phyloP scores from a whole-genome alignment of 2,329 filamentous ascomycete genomes.

The Colletotrichum sp. region DNA sequence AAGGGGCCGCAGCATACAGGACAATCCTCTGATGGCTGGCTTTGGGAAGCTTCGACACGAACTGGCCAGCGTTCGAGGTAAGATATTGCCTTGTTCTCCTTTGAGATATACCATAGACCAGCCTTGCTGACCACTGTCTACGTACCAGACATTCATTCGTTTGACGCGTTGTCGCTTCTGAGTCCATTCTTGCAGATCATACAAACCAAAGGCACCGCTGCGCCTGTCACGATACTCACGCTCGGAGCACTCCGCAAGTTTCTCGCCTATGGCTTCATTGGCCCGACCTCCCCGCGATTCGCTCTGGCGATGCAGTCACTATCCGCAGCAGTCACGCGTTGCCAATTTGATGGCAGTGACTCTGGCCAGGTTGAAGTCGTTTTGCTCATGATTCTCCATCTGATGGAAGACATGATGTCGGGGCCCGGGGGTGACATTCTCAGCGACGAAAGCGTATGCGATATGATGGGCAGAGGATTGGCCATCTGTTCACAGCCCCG shows the following conservation, averaged over 20 bases:
- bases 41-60: constrained; percentile 91
- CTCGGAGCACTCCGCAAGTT: constrained; percentile 96
- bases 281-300: constrained; percentile 82
- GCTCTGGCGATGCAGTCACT: constrained; percentile 92
- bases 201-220: constrained; percentile 92
- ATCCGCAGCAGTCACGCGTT: constrained; percentile 95
- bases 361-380: constrained; percentile 95
- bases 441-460: constrained; percentile 98
- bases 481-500: constrained; percentile 96
- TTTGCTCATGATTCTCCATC: constrained; percentile 87
- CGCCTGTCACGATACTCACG: constrained; percentile 93
- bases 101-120: background rate
- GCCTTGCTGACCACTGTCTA: constrained; percentile 29
- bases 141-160: constrained; percentile 75
- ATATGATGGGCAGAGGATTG: constrained; percentile 98
- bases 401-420: constrained; percentile 99
- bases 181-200: constrained; percentile 97
- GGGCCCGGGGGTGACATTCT: constrained; percentile 89
- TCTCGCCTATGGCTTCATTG: constrained; percentile 92
- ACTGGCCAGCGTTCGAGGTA: constrained; percentile 83
- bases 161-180: constrained; percentile 88
- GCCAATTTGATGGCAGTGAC: constrained; percentile 96
- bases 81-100: constrained; percentile 18
- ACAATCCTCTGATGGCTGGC: constrained; percentile 94
- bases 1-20: constrained; percentile 96